Conservation (phyloP, 768 basidiomycete genomes). For the Rossbeevera mucosa region DNA sequence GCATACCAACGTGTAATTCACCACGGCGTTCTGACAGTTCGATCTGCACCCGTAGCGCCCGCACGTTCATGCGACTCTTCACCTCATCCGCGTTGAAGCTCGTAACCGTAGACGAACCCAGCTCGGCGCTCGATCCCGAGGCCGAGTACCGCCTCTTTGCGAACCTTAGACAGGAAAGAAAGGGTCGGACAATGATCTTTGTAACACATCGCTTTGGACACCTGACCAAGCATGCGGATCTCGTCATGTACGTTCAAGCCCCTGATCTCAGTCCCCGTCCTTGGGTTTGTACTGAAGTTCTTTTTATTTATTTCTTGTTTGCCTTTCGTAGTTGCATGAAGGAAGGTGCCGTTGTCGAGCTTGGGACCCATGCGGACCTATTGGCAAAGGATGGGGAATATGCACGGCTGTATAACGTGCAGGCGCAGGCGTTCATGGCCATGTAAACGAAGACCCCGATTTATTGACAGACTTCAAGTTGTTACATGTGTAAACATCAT, state of each 20-base stretch:
- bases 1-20: no score
- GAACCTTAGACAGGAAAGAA: constrained; percentile 23
- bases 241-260: constrained; percentile 30
- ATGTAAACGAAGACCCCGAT: not conserved
- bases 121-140: constrained; percentile 35
- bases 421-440: constrained; percentile 27
- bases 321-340: constrained; percentile 29
- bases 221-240: constrained; percentile 34
- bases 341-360: constrained; percentile 29
- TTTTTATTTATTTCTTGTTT: not conserved
- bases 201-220: constrained; percentile 40
- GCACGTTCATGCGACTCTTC: constrained; percentile 39
- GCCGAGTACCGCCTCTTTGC: constrained; percentile 33
- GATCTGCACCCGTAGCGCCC: constrained; percentile 20
- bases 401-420: constrained; percentile 30
- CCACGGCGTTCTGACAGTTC: not conserved
- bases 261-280: not conserved
- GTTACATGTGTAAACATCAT: no score
- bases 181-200: constrained; percentile 38
- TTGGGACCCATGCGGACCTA: constrained; percentile 31
- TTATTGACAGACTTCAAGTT: not conserved
- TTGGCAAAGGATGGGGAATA: constrained; percentile 31
- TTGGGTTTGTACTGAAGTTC: not conserved
- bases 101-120: constrained; percentile 36
- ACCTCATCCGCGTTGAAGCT: constrained; percentile 26